Evolutionary conservation across 805 yeast genomes (phyloP), one percentile per base, ranked within the genome.

Genomic region (Kodamaea leandrae): DNA sequence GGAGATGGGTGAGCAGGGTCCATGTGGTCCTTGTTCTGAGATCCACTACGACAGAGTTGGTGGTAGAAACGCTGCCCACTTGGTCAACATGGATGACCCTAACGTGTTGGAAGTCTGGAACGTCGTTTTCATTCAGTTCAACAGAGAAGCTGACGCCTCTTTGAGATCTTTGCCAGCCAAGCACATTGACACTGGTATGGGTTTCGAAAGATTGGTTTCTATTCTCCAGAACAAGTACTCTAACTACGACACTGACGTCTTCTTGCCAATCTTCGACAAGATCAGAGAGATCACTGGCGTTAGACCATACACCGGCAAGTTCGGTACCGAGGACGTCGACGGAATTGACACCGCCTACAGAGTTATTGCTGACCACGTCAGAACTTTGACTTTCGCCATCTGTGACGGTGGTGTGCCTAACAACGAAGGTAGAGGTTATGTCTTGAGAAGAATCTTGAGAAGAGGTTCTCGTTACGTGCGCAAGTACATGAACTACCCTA

Each of bases 1-100:
- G 99, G 99, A 93, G 73, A 93, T 93, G 99, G 99, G 99, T 56
- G 99, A 95, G 60, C 98, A 91, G 72, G 99, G 99, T 52, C 99
- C 99, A 36, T 93, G 99, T 74, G 99, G 99, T 48, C 99, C 99
- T 39, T 95, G 99, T 71, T 85, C 96, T 17, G 99, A 93, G 68
- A 78, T 93, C 53, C 99, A 93, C 66, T 93, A 88, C 64, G 99
- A 93, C 67, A 82, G 99, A 69, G 89, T 93, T 50, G 99, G 99
- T 51, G 97, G 98, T 44, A 83, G 99, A 74, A 91, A 93, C 59
- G 99, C 98, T 41, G 74, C 97, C 14, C 56, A 67, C 48, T 74
- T 95, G 50, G 99, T 93, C 55, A 93, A 93, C 63, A 80, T 79
- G 81, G 99, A 93, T 68, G 99, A 93, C 64, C 99, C 99, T 46